Base-by-base conservation (phyloP, 2,329 filamentous ascomycete genomes). In the Pseudogymnoascus sp. region DNA sequence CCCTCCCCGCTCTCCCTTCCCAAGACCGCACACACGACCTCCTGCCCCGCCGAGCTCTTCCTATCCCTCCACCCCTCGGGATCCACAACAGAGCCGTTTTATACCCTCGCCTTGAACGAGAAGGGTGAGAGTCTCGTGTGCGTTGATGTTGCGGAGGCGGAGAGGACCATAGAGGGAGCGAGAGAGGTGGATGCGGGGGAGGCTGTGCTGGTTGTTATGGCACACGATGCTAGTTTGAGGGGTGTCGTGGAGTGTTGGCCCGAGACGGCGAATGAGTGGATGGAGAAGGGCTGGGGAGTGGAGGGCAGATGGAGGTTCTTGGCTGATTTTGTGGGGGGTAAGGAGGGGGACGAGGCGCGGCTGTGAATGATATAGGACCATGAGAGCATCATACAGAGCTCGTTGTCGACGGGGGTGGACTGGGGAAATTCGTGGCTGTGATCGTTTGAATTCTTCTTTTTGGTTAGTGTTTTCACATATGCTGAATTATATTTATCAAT, bases 221-320 rank as follows among this genome's bases (percentile, higher is more conserved):
- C 79, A 9, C 80, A 82, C 66, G 79, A 81, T 66, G 69, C 70
- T 55, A 72, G 68, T 62, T 61, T 81, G 55, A 62, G 76, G 25
- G 71, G 73, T 25, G 70, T 78, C 2, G 68, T 79, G 0, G 76
- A 78, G 1, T 76, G 80, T 60, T 83, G 80, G 65, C 80, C 80
- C 0, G 70, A 74, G 60, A 69, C 64, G 7, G 74, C 76, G 12
- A 79, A 81, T 65, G 73, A 71, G 6, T 83, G 80, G 71, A 69
- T 71, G 63, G 66, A 73, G 62, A 77, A 78, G 65, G 76, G 74
- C 0, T 79, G 76, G 75, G 74, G 71, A 35, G 65, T 71, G 44
- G 76, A 77, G 66, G 70, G 69, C 1, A 67, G 74, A 17, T 83
- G 80, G 75, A 68, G 71, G 59, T 83, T 82, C 65, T 65, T 83